Evolutionary conservation across 495 filamentous ascomycete genomes (phyloP).

Genomic region (Extremus antarcticus): DNA sequence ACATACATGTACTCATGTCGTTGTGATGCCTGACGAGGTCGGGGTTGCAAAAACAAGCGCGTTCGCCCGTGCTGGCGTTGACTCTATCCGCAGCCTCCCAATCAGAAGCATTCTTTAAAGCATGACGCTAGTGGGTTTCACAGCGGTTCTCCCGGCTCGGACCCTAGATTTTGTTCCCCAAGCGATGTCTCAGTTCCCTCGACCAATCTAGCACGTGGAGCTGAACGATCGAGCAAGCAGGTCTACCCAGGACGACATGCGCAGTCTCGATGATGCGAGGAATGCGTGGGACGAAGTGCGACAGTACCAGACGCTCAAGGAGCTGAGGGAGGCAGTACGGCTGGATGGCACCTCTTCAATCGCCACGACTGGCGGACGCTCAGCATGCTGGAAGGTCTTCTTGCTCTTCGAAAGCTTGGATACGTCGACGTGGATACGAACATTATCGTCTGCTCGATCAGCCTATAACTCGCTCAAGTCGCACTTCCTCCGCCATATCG

Average conservation of each 20-base stretch:
- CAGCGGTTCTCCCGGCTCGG: too few species aligned
- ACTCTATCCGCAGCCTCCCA: too few species aligned
- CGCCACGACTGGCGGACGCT: slow-evolving; percentile 60
- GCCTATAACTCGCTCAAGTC: slow-evolving; percentile 61
- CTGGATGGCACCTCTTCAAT: slow-evolving; percentile 33
- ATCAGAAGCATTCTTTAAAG: too few species aligned
- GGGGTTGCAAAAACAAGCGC: too few species aligned
- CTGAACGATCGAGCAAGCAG: neutral
- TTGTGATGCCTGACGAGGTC: too few species aligned
- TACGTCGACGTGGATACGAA: slow-evolving; percentile 54
- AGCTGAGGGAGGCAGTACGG: slow-evolving; percentile 57
- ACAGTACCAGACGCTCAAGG: slow-evolving; percentile 33
- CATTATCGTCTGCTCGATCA: slow-evolving; percentile 55
- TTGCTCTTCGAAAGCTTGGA: slow-evolving; percentile 65
- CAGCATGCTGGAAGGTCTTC: slow-evolving; percentile 91
- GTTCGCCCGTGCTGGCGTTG: too few species aligned
- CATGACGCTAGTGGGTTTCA: too few species aligned
- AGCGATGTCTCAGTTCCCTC: too few species aligned
- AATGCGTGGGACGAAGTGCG: slow-evolving; percentile 26
- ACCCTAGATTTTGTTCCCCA: too few species aligned
- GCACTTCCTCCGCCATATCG: slow-evolving; percentile 67
- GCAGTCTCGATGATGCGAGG: slow-evolving; percentile 9
- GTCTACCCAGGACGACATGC: slow-evolving; percentile 3
- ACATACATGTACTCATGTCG: too few species aligned
- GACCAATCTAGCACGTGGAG: too few species aligned